These are phyloP conservation scores for Daphne laureola DNA, from an alignment of 441 rosid species.

Conservation along the genomic window DNA sequence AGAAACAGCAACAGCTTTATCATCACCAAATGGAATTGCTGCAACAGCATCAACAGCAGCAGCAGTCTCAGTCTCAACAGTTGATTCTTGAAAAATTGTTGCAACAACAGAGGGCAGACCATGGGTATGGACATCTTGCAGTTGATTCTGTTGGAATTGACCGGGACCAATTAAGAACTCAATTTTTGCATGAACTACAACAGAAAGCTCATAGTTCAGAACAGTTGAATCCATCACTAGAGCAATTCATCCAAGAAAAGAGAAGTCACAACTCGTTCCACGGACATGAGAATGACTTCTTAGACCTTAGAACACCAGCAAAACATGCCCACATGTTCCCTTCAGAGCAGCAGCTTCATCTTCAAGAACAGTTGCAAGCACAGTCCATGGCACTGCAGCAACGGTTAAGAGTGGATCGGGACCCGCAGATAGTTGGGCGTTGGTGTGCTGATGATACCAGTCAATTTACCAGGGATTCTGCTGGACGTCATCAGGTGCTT, in stretches of 20 bases:
- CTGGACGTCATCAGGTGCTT: conserved; percentile 22
- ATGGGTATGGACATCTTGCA: conserved; percentile 20
- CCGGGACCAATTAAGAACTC: conserved; percentile 19
- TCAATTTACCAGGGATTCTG: conserved; percentile 25
- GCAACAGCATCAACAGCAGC: conserved; percentile 23
- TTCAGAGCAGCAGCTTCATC: conserved; percentile 22
- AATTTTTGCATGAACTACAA: conserved; percentile 19
- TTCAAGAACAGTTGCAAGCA: conserved; percentile 33
- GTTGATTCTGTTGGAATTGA: conserved; percentile 19
- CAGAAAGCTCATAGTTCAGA: conserved; percentile 18
- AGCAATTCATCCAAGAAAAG: conserved; percentile 26
- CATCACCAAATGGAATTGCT: conserved; percentile 17
- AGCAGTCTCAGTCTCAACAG: conserved; percentile 17
- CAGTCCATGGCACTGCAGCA: conserved; percentile 29
- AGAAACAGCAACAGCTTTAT: conserved; percentile 19
- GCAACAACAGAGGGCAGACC: conserved; percentile 23
- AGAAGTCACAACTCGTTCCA: conserved; percentile 15
- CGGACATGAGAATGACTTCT: conserved; percentile 18
- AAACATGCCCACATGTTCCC: conserved; percentile 12
- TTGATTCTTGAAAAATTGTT: conserved; percentile 23
- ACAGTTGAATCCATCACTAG: conserved; percentile 20
- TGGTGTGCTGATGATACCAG: conserved; percentile 31
- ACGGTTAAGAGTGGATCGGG: conserved; percentile 25
- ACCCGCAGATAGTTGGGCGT: conserved; percentile 16
- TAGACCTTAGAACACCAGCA: conserved; percentile 17